These are phyloP conservation scores for Dichotomocladium elegans DNA, from an alignment of 371 early-diverging fungal genomes.

Conservation along the genomic window DNA sequence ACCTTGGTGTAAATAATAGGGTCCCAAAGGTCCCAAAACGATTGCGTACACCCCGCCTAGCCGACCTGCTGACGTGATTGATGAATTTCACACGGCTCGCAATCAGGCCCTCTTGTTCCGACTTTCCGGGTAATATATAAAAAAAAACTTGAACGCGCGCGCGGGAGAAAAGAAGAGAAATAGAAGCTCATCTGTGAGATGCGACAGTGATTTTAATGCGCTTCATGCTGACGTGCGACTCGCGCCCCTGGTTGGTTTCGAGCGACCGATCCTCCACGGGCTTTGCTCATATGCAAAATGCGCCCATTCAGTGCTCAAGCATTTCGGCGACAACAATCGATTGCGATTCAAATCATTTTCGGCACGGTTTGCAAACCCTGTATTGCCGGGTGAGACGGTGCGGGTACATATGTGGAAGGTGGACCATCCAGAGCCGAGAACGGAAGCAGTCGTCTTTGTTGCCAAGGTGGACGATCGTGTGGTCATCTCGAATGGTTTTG, in stretches of 20 bases:
- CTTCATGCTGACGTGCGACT: constrained; percentile 61
- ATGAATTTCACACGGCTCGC: constrained; percentile 31
- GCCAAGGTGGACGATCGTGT: constrained; percentile 48
- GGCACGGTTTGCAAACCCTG: constrained; percentile 67
- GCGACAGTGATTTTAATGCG: constrained; percentile 60
- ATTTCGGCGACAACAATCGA: constrained; percentile 49
- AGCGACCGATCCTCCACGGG: constrained; percentile 64
- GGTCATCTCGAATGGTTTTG: constrained; percentile 48
- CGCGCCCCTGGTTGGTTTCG: constrained; percentile 60
- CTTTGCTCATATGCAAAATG: constrained; percentile 64
- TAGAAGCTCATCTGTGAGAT: not conserved
- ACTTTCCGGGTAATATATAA: constrained; percentile 48
- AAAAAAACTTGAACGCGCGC: no score
- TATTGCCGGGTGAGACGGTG: constrained; percentile 65
- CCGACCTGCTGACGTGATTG: constrained; percentile 52
- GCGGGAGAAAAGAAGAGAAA: not conserved
- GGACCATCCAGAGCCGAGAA: constrained; percentile 23
- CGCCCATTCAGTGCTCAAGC: constrained; percentile 53
- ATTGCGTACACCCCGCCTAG: constrained; percentile 32
- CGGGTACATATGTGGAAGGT: constrained; percentile 66
- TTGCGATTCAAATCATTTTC: constrained; percentile 52
- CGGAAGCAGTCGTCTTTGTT: constrained; percentile 46
- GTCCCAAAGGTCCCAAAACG: constrained; percentile 53
- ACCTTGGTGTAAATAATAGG: constrained; percentile 17
- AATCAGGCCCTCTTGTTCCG: constrained; percentile 67